These are phyloP conservation scores for Gryganskiella cystojenkinii DNA, from an alignment of 192 early-diverging fungal species.

Conservation along the genomic window DNA sequence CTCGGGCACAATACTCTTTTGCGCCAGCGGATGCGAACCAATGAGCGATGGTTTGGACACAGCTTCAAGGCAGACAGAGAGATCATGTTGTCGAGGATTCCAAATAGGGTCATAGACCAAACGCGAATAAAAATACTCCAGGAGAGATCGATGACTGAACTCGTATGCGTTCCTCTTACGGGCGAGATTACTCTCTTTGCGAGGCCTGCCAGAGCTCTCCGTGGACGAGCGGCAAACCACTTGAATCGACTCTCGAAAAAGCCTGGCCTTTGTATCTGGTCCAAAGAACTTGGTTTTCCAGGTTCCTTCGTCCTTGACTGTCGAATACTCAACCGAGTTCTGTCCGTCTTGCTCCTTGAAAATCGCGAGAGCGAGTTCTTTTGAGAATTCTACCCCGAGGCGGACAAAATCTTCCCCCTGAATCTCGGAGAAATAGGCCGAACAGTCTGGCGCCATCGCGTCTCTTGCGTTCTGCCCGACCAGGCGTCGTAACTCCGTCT, in stretches of 20 bases:
- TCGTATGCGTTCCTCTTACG: neutral
- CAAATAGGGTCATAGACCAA: neutral
- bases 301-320: neutral
- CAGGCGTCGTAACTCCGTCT: no score
- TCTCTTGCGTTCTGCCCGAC: neutral
- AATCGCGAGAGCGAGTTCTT: neutral
- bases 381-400: neutral
- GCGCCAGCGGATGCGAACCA: neutral
- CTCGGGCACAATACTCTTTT: neutral
- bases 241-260: no score
- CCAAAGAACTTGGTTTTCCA: constrained; percentile 7
- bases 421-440: neutral
- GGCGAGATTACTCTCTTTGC: neutral
- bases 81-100: no score
- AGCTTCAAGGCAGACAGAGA: no score
- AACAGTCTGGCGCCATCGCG: neutral
- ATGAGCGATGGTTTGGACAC: neutral
- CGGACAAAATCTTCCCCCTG: neutral
- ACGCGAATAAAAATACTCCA: neutral
- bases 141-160: neutral
- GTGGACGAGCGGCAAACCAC: no score
- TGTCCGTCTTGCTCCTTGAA: neutral
- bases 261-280: no score
- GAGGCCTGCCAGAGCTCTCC: neutral
- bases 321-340: neutral